Percentiles rank a stretch among this genome's conserved stretches.
Conservation (phyloP, 176 grass and related monocot species). For the Hordeum marinum region DNA sequence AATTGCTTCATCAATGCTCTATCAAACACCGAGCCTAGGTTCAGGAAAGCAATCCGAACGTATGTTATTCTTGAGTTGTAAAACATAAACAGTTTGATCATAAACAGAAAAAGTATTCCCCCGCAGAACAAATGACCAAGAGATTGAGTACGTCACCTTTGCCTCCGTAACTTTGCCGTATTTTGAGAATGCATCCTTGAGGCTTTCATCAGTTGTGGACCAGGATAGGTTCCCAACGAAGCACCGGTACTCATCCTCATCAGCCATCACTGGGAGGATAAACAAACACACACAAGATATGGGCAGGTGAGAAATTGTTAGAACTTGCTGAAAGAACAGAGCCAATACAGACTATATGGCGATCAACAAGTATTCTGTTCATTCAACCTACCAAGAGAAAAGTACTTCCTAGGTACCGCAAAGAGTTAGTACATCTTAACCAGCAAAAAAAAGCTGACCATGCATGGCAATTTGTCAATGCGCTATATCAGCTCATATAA, state of each 20-base stretch:
- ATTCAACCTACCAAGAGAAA: neutral
- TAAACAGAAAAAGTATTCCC: neutral
- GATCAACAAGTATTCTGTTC: neutral
- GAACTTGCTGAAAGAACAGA: neutral
- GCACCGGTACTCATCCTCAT: slow-evolving; percentile 74
- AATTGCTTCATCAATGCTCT: neutral
- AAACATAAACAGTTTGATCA: neutral
- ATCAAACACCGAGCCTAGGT: neutral
- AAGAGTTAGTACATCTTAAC: neutral
- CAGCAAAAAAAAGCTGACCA: neutral
- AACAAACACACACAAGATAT: neutral
- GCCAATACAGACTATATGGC: neutral
- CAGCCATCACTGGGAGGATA: slow-evolving; percentile 36
- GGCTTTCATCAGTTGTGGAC: slow-evolving; percentile 63
- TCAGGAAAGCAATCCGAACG: neutral
- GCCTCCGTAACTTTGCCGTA: slow-evolving; percentile 85
- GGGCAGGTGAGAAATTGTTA: neutral
- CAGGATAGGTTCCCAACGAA: slow-evolving; percentile 97
- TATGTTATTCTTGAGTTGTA: neutral
- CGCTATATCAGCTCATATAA: neutral
- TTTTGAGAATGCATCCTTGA: slow-evolving; percentile 68
- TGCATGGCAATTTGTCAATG: neutral
- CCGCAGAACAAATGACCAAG: neutral
- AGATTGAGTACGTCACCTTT: slow-evolving; percentile 43
- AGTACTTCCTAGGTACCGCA: neutral